phyloP scores from a whole-genome alignment of 2,329 filamentous ascomycete genomes.

The Emmonsiellopsis sp. region DNA sequence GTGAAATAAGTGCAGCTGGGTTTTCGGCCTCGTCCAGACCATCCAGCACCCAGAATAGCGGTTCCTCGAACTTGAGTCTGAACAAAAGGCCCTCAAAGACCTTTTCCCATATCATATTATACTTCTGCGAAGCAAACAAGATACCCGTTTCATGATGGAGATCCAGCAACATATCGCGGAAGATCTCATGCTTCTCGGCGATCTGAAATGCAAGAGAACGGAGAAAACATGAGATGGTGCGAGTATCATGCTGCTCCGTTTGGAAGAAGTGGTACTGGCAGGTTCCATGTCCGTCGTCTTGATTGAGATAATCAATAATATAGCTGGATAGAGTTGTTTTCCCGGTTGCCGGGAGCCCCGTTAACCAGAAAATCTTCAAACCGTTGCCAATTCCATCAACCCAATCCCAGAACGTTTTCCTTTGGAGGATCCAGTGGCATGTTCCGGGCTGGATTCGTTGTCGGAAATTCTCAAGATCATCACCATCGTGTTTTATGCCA shows the following conservation, averaged over 20 bases:
- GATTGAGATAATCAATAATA: conserved; percentile 5
- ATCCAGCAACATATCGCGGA: conserved; percentile 5
- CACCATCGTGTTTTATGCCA: conserved; percentile 4
- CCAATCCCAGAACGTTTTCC: conserved; percentile 5
- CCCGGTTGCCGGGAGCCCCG: conserved; percentile 6
- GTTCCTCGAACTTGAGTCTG: conserved; percentile 1
- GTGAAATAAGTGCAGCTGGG: neutral
- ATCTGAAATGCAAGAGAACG: conserved; percentile 13
- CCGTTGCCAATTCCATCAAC: neutral
- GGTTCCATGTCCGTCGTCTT: neutral
- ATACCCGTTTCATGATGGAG: conserved; percentile 1
- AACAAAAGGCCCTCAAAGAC: conserved; percentile 11
- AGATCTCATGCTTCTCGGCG: neutral
- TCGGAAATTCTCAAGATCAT: conserved; percentile 9
- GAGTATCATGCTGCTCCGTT: conserved; percentile 9
- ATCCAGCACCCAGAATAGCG: conserved; percentile 16
- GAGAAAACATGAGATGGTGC: conserved; percentile 8
- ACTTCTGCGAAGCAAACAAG: conserved; percentile 3
- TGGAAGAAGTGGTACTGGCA: conserved; percentile 10
- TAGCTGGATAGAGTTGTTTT: conserved; percentile 9
- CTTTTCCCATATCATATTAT: conserved; percentile 11
- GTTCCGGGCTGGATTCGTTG: conserved; percentile 10
- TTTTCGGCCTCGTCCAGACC: conserved; percentile 14
- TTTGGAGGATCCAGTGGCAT: conserved; percentile 13
- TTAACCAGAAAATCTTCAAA: conserved; percentile 8